Base-by-base conservation (phyloP, 805 yeast genomes). In the Jamesozyma spencerorum region DNA sequence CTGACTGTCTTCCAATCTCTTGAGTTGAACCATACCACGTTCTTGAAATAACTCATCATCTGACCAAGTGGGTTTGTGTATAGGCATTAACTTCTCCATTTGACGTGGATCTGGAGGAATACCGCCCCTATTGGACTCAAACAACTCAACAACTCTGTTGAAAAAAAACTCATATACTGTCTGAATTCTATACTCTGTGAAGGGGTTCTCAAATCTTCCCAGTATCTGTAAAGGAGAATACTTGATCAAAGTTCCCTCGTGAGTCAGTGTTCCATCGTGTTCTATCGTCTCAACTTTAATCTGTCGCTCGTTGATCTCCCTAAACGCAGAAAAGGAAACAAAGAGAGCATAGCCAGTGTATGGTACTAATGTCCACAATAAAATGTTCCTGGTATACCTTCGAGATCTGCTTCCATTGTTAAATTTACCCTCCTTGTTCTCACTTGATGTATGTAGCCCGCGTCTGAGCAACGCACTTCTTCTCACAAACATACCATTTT, bases 171-270 rank as follows among this genome's bases (percentile, higher is more conserved):
- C 97, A 55, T 83, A 83, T 7, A 85, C 69, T 0, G 96, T 86
- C 61, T 88, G 97, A 5, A 86, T 82, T 38, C 97, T 70, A 57
- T 90, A 90, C 56, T 90, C 96, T 14, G 72, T 72, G 57, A 90
- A 90, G 2, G 97, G 97, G 53, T 90, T 90, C 43, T 85, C 92
- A 63, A 75, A 90, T 50, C 87, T 68, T 8, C 97, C 96, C 15
- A 74, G 72, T 1, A 85, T 64, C n/a, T 65, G 64, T 44, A 79
- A 51, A 2, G 76, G 65, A 3, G 65, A 60, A 46, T 67, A 78
- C 47, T 69, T 67, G 36, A 44, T 35, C 36, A 60, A 34, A 13
- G 64, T 47, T 10, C 46, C 57, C 22, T 39, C 48, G 42, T 48
- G 50, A 32, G 41, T 48, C 34, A 8, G 12, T 10, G 34, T 34